Conservation (phyloP, 805 yeast genomes). For the Barnettozyma sucrosica region DNA sequence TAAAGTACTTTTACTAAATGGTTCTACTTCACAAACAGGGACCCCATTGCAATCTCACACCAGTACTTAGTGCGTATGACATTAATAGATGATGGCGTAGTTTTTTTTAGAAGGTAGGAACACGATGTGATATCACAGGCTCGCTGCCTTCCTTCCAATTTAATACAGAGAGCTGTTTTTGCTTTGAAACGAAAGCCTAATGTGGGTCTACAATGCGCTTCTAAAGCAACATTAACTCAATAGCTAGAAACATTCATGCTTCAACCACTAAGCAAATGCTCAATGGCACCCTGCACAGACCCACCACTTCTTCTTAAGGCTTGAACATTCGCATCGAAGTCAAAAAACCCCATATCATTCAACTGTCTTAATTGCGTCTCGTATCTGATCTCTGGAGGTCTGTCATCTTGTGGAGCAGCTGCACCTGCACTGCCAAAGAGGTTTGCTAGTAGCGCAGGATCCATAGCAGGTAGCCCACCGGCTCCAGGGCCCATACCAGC, state of each 20-base stretch:
- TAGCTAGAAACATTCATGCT: not conserved
- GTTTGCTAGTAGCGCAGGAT: constrained; percentile 42
- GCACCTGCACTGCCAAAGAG: constrained; percentile 38
- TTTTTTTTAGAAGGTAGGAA: no score
- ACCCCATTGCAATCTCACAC: no score
- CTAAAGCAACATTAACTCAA: not conserved
- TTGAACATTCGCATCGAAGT: constrained; percentile 84
- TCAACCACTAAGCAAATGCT: constrained; percentile 63
- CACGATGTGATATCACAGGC: no score
- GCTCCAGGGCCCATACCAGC: constrained; percentile 24
- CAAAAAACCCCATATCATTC: constrained; percentile 83
- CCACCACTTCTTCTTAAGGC: constrained; percentile 96
- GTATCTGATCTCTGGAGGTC: constrained; percentile 79
- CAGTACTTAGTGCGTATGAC: no score
- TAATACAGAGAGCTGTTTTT: not conserved
- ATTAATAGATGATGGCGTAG: no score
- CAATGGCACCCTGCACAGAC: constrained; percentile 94
- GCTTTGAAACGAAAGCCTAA: not conserved
- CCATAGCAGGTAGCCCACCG: constrained; percentile 34
- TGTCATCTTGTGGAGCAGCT: constrained; percentile 37
- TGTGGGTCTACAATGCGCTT: not conserved
- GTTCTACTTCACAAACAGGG: no score
- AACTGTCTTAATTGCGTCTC: constrained; percentile 67
- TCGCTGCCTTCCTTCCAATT: not conserved
- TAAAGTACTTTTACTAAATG: no score